Conservation (phyloP, 106 monocot genomes). For the Dioscorea dumetorum region DNA sequence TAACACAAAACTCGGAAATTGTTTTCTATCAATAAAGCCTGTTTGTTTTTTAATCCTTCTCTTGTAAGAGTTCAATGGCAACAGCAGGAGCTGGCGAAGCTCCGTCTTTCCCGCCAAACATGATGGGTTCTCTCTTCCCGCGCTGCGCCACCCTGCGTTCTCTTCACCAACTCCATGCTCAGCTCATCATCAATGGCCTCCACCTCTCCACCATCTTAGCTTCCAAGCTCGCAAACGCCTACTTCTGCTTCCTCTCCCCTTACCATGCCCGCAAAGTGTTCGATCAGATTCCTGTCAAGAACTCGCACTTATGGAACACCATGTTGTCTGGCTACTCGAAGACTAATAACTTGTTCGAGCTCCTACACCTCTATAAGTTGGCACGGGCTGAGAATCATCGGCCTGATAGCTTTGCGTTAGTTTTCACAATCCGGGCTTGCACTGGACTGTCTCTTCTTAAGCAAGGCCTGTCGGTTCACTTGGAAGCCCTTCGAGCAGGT, state of each 20-base stretch:
- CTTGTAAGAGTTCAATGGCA: no score
- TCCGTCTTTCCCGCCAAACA: conserved; percentile 1
- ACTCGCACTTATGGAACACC: conserved; percentile 33
- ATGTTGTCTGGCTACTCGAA: conserved; percentile 33
- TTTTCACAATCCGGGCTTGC: conserved; percentile 32
- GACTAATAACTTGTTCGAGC: conserved; percentile 4
- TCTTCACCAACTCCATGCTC: conserved; percentile 33
- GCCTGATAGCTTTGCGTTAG: conserved; percentile 29
- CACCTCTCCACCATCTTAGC: conserved; percentile 26
- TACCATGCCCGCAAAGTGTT: conserved; percentile 18
- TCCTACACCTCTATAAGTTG: conserved; percentile 22
- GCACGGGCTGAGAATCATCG: conserved; percentile 2
- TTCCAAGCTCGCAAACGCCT: conserved; percentile 24
- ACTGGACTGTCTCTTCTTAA: conserved; percentile 9
- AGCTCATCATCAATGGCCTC: conserved; percentile 22
- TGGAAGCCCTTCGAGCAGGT: conserved; percentile 25
- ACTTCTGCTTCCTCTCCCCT: conserved; percentile 14
- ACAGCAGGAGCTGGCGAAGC: not conserved
- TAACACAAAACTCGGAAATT: no score
- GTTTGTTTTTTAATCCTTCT: no score
- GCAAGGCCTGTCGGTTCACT: conserved; percentile 18
- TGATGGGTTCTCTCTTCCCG: conserved; percentile 22
- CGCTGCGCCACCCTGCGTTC: conserved; percentile 21
- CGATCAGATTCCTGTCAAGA: conserved; percentile 21
- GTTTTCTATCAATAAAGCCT: no score